These are phyloP conservation scores for Byssothecium circinans DNA, from an alignment of 2,329 filamentous ascomycete species.

Conservation along the genomic window DNA sequence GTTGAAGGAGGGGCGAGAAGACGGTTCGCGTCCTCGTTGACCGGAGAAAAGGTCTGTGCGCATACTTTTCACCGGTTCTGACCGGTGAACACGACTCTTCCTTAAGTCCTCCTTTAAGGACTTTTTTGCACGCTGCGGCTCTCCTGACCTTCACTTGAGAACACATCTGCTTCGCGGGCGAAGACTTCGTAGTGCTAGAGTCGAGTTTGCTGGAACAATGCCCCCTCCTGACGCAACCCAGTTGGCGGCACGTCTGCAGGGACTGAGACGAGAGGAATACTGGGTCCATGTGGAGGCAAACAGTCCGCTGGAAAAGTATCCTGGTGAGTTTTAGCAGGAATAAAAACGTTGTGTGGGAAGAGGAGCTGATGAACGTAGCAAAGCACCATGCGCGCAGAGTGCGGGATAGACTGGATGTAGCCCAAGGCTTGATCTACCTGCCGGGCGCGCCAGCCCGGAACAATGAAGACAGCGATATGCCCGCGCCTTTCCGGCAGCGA, in stretches of 20 bases:
- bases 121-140: no score
- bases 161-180: not conserved
- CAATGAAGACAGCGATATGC: constrained; percentile 62
- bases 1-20: not conserved
- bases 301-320: constrained; percentile 43
- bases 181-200: no score
- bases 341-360: constrained; percentile 4
- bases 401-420: constrained; percentile 37
- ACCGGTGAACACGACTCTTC: not conserved
- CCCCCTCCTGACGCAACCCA: constrained; percentile 29
- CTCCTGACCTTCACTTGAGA: no score
- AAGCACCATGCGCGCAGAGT: constrained; percentile 46
- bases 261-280: constrained; percentile 31
- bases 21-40: constrained; percentile 4
- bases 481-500: constrained; percentile 58
- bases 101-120: no score
- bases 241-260: constrained; percentile 31
- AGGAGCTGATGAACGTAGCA: constrained; percentile 25
- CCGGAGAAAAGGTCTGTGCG: constrained; percentile 5
- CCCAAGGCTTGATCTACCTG: constrained; percentile 58
- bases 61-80: constrained; percentile 9
- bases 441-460: constrained; percentile 53
- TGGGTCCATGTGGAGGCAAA: constrained; percentile 40
- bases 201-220: constrained; percentile 12
- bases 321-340: constrained; percentile 28